Evolutionary conservation across 331 rosid species (phyloP), one percentile per base, ranked within the genome.

Genomic region (Pyrus hybrid): DNA sequence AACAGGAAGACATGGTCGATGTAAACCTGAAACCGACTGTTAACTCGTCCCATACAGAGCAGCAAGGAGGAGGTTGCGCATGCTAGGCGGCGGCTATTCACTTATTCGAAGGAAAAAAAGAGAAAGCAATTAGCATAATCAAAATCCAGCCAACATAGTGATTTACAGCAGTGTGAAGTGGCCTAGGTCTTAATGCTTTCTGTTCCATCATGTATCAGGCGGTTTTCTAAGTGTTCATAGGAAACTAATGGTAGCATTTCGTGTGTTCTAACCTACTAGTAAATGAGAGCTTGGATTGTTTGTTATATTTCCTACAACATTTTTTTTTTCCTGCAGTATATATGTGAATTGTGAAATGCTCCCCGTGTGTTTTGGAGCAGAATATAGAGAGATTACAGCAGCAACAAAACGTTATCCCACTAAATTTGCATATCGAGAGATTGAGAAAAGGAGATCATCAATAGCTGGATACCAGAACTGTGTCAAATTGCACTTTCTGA

Each of bases 1-100:
- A 89, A 66, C 88, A 92, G 75, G 99, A 95, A 82, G 99, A 95
- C 80, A 95, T 95, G 99, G 99, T 95, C 20, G 97, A 95, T 60
- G 96, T 95, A 83, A 95, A 95, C 79, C 85, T 95, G 81, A 92
- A 86, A 74, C 87, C 99, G n/a, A 80, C 93, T 0, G 89, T 74
- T 78, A 90, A 89, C 80, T 84, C 97, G 54, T 87, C 97, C 73
- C 87, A 92, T 13, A 25, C 89, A 43, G 92, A 90, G 81, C 97
- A 92, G 87, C 97, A 89, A 84, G 97, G 97, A 76, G 92, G 97
- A 81, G 97, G 99, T 35, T 95, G 99, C 66, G 51, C 93, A 8
- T 94, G 99, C 93, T 95, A 95, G 89, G 81, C 6, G 20, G n/a
- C 11, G 10, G 35, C 67, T 76, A 85, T 76, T 71, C 57, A 23